Conservation (phyloP, 2,329 filamentous ascomycete genomes). For the Claviceps pazoutovae region DNA sequence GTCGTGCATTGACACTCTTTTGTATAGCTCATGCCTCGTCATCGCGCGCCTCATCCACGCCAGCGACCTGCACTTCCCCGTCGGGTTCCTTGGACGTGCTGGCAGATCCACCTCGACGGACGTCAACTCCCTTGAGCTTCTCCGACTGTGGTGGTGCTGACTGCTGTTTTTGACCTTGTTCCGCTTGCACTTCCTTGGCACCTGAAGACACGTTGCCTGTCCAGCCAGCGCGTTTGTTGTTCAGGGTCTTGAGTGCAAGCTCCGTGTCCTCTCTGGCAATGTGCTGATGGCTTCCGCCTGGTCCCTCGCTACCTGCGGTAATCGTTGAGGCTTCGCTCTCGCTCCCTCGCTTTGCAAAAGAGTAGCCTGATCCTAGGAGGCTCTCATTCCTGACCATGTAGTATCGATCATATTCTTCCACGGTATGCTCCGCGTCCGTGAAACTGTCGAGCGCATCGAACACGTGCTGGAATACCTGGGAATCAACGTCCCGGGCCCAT, state of each 20-base stretch:
- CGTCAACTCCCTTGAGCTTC: conserved; percentile 17
- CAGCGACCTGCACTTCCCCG: neutral
- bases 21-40: neutral
- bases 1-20: too few species aligned
- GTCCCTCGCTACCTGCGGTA: conserved; percentile 6
- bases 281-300: conserved; percentile 12
- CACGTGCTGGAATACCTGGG: conserved; percentile 78
- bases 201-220: neutral
- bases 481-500: conserved; percentile 77
- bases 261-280: conserved; percentile 14
- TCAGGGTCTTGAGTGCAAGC: neutral
- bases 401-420: conserved; percentile 48
- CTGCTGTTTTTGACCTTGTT: neutral
- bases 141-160: conserved; percentile 8
- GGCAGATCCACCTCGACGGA: conserved; percentile 7
- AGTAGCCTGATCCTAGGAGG: conserved; percentile 26
- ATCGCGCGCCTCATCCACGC: conserved; percentile 1
- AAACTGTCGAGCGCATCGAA: conserved; percentile 75
- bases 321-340: conserved; percentile 24
- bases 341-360: conserved; percentile 16
- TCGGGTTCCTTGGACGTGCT: neutral
- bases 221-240: neutral
- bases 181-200: neutral
- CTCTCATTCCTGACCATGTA: conserved; percentile 36
- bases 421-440: conserved; percentile 40